Base-by-base conservation (phyloP, 2,329 filamentous ascomycete genomes). In the Cercospora sp. region DNA sequence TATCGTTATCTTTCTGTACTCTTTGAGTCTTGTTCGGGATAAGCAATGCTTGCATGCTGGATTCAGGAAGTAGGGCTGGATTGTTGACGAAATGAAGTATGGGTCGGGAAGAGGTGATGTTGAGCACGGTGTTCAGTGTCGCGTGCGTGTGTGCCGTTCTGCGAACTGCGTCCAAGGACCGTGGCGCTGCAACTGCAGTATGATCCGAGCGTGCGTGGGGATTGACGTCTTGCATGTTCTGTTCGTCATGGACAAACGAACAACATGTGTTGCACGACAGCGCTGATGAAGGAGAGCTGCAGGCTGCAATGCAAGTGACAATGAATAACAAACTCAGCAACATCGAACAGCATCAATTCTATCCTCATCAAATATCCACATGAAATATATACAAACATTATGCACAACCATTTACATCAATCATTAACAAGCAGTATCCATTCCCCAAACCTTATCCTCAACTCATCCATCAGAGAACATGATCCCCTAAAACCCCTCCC, bases 401-500 rank as follows among this genome's bases (percentile, higher is more conserved):
- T 51, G 45, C 45, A 48, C n/a, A 48, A 10, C n/a, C 16, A 10
- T 48, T 2, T 18, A 48, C 42, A 20, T 48, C 53, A 57, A 57
- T 57, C 26, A 63, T 28, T 28, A 28, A 28, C 28, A 28, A 28
- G 28, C 28, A 28, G 28, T 28, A 28, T 28, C 5, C 28, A 28
- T 28, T 28, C 28, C 5, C 28, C 28, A 28, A 28, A 7, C 28
- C 28, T 28, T 1, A 28, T 28, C 28, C 28, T 28, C 28, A 28
- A 28, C 28, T 28, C 28, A 28, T 28, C 28, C 28, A 28, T 7
- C 28, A 28, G 28, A 7, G 28, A 7, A 1, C 7, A 28, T 28
- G 1, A 28, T 23, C 5, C 28, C 28, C 28, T 28, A 28, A 5
- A 70, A 69, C 4, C 78, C 79, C 63, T 75, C 64, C 64, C 81